phyloP scores from a whole-genome alignment of 2,329 filamentous ascomycete species.

The Claviceps fusiformis region DNA sequence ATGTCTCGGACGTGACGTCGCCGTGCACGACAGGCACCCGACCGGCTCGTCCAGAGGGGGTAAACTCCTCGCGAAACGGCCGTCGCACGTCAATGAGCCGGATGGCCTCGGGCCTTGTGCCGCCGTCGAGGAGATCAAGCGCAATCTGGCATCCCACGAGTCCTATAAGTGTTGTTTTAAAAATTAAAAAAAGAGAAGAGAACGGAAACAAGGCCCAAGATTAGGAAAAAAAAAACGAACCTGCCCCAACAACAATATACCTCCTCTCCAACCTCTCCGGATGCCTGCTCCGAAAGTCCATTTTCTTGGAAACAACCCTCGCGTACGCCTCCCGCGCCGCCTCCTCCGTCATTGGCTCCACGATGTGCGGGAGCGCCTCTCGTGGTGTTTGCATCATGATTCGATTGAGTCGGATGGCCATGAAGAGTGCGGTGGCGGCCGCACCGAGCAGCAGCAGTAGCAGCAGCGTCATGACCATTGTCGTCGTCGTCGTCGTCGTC shows the following conservation, averaged over 20 bases:
- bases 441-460: conserved; percentile 7
- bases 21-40: conserved; percentile 30
- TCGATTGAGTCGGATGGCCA: conserved; percentile 20
- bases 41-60: conserved; percentile 16
- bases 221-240: not conserved
- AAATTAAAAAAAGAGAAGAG: conserved; percentile 7
- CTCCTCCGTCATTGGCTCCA: conserved; percentile 22
- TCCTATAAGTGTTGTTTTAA: conserved; percentile 18
- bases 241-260: conserved; percentile 31
- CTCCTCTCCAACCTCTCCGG: conserved; percentile 27
- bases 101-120: conserved; percentile 35
- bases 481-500: too few relatives aligned
- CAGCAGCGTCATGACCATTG: not conserved
- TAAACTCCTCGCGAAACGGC: conserved; percentile 29
- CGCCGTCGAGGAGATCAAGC: conserved; percentile 37
- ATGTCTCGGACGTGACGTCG: conserved; percentile 33
- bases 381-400: conserved; percentile 23
- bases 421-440: conserved; percentile 10
- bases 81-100: conserved; percentile 38
- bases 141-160: conserved; percentile 43
- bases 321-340: conserved; percentile 22
- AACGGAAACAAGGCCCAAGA: not conserved
- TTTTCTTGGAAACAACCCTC: conserved; percentile 1
- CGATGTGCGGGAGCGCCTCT: conserved; percentile 17
- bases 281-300: conserved; percentile 24